Base-by-base conservation (phyloP, 306 rosid species). In the Astragalus membranaceus region DNA sequence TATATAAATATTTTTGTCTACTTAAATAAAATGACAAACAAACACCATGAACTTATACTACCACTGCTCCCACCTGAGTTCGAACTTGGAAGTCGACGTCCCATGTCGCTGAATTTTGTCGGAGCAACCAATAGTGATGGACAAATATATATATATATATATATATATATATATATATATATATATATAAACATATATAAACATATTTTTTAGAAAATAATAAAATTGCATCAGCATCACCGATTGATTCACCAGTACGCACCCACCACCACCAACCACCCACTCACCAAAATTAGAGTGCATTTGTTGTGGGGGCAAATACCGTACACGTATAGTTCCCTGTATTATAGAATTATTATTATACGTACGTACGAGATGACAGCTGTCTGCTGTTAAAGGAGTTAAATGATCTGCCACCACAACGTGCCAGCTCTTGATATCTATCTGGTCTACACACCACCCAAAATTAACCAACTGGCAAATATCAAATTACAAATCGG, bases 331-430 rank as follows among this genome's bases (percentile, higher is more conserved):
- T 20, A 33, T 48, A n/a, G 48, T 47, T 71, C 35, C 13, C 17
- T 53, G 72, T 66, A 14, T 8, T 52, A 52, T 30, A 52, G 32
- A 39, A 76, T 8, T 7, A 10, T 33, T 35, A 30, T 8, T 3
- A 16, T 61, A 44, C 49, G 5, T 5, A 48, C 37, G 74, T 57
- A 58, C 65, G 11, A 62, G 20, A 33, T 61, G 35, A 75, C 76
- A 82, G 83, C 81, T 82, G 83, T 75, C 11, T 17, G 23, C 49
- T 33, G 78, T 0, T 35, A 42, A 47, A 35, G 23, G 15, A 64
- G 32, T 56, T 82, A 54, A 74, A 82, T 78, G 67, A 52, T 55
- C 75, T 78, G 64, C 70, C 33, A 43, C 65, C 32, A 44, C 72
- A 37, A 55, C 23, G 35, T 83, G 83, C 70, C 72, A 61, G 12